A percentile compares a stretch with the other conserved stretches of the same genome.
These are phyloP conservation scores for Apiotrichum akiyoshidainum DNA, from an alignment of 1,284 basidiomycete genomes.

Conservation along the genomic window DNA sequence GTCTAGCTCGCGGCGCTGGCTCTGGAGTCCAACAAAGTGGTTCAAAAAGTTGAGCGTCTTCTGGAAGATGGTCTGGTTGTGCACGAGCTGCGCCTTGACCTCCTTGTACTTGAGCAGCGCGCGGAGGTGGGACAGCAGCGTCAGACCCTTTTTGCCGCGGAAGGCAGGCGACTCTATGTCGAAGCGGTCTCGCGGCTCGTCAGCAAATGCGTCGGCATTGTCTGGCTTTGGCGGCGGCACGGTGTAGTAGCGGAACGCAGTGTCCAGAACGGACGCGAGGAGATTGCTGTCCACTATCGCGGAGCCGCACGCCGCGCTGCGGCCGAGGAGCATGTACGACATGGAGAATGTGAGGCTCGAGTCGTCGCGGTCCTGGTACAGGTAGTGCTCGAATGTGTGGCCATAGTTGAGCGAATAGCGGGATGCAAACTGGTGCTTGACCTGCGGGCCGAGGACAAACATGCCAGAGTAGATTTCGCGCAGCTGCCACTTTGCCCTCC, in stretches of 20 bases:
- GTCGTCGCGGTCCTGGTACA: slow-evolving; percentile 88
- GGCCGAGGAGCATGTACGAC: slow-evolving; percentile 83
- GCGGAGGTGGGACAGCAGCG: slow-evolving; percentile 74
- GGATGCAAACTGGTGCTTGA: slow-evolving; percentile 56
- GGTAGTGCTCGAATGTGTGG: slow-evolving; percentile 81
- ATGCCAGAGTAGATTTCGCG: slow-evolving; percentile 40
- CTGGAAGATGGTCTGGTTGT: slow-evolving; percentile 61
- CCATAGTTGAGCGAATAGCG: slow-evolving; percentile 82
- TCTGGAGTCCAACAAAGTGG: slow-evolving; percentile 86
- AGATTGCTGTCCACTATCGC: slow-evolving; percentile 73
- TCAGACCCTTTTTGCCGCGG: slow-evolving; percentile 89
- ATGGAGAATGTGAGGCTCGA: slow-evolving; percentile 83
- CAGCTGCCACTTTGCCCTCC: slow-evolving; percentile 42
- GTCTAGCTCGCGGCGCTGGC: slow-evolving; percentile 74
- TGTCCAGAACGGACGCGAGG: slow-evolving; percentile 69
- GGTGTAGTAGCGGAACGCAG: slow-evolving; percentile 76
- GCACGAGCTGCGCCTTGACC: slow-evolving; percentile 71
- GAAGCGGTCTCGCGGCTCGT: slow-evolving; percentile 44
- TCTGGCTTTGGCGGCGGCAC: background rate
- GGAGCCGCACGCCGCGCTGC: slow-evolving; percentile 69
- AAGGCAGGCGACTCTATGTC: slow-evolving; percentile 81
- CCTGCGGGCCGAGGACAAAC: slow-evolving; percentile 30
- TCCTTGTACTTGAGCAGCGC: slow-evolving; percentile 64
- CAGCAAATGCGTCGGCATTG: slow-evolving; percentile 7
- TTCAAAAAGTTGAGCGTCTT: slow-evolving; percentile 65